A percentile compares a stretch with the other conserved stretches of the same genome.
These are phyloP conservation scores for Huntiella moniliformis DNA, from an alignment of 2,329 filamentous ascomycete species.

Conservation along the genomic window DNA sequence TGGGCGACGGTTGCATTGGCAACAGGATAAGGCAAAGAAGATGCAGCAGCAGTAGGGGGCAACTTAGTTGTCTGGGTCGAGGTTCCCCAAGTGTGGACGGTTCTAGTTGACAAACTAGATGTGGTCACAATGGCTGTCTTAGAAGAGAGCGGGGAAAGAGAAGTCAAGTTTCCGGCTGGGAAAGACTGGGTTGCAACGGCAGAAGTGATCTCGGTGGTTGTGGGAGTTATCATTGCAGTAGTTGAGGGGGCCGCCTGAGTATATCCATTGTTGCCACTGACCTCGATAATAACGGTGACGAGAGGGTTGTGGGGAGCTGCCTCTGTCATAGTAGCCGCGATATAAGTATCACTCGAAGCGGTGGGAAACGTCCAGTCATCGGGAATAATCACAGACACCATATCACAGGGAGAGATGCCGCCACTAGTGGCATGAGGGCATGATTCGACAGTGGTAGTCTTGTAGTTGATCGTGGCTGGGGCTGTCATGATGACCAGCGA, in stretches of 20 bases:
- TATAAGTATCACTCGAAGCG: not conserved
- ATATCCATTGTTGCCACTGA: not conserved
- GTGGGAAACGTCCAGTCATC: slow-evolving; percentile 4
- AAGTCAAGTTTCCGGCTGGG: not conserved
- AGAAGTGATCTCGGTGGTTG: not conserved
- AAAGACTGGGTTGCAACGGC: not conserved
- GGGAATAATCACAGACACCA: slow-evolving; percentile 8
- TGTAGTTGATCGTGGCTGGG: slow-evolving; percentile 4
- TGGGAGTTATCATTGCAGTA: not conserved
- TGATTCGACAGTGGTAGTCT: slow-evolving; percentile 8
- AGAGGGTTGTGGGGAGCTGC: slow-evolving; percentile 6
- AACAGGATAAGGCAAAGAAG: not conserved
- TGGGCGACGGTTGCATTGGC: not conserved
- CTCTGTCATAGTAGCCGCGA: slow-evolving; percentile 6
- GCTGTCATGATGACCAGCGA: slow-evolving; percentile 3
- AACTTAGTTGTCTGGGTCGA: not conserved
- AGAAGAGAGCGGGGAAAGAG: not conserved
- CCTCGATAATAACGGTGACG: slow-evolving; percentile 8
- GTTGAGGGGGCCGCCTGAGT: not conserved
- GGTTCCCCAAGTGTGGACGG: not conserved
- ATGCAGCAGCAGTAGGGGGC: not conserved
- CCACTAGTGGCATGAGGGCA: slow-evolving; percentile 4
- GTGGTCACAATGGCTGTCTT: no score
- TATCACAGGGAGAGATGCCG: not conserved
- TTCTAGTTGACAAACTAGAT: no score